These are phyloP conservation scores for Zanthoxylum bungeanum DNA, from an alignment of 345 rosid genomes.

Conservation along the genomic window DNA sequence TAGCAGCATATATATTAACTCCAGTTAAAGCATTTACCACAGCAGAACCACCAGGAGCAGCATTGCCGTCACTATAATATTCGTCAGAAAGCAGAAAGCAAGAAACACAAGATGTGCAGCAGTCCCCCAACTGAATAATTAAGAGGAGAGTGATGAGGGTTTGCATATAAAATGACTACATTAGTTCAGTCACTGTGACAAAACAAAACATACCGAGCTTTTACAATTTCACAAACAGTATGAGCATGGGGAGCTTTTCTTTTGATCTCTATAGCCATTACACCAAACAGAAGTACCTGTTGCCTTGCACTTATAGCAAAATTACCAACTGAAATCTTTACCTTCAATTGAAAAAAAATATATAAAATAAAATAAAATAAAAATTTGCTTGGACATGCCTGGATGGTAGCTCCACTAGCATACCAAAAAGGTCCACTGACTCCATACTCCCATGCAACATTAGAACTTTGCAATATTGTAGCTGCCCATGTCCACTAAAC, in stretches of 20 bases:
- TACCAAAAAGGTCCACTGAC: slow-evolving; percentile 98
- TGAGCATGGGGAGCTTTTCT: slow-evolving; percentile 95
- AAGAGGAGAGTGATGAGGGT: neutral
- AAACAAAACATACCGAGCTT: slow-evolving; percentile 74
- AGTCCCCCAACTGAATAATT: slow-evolving; percentile 73
- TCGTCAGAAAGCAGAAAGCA: slow-evolving; percentile 75
- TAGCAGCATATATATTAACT: slow-evolving; percentile 83
- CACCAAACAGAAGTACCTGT: slow-evolving; percentile 84
- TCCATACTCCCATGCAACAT: slow-evolving; percentile 94
- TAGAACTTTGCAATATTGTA: slow-evolving; percentile 93
- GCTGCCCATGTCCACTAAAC: slow-evolving; percentile 98
- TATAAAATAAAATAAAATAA: neutral
- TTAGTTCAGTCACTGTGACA: neutral
- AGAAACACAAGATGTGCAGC: slow-evolving; percentile 84
- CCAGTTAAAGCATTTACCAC: slow-evolving; percentile 94
- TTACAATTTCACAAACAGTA: slow-evolving; percentile 88
- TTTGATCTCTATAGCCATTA: slow-evolving; percentile 96
- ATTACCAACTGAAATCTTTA: neutral
- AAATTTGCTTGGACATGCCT: slow-evolving; percentile 46
- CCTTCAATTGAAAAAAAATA: neutral
- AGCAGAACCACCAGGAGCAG: slow-evolving; percentile 91
- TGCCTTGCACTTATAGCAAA: neutral
- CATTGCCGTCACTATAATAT: slow-evolving; percentile 85
- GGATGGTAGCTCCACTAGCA: slow-evolving; percentile 93
- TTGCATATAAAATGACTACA: neutral